Evolutionary conservation across 2,329 filamentous ascomycete genomes (phyloP).

Genomic region (Sclerotinia trifoliorum): DNA sequence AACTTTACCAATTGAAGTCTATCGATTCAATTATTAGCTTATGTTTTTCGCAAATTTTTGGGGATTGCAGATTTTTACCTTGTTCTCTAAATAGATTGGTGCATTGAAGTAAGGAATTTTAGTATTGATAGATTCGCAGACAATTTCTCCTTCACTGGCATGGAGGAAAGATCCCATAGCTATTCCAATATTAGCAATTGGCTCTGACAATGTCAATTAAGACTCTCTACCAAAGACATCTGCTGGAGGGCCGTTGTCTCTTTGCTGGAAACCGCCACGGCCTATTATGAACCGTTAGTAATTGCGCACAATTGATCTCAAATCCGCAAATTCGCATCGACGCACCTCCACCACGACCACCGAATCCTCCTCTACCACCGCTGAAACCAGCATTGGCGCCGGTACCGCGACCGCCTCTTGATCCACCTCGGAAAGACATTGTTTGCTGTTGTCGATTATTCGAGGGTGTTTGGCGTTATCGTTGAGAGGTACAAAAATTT

Average conservation of each 20-base stretch:
- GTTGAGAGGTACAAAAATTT: slow-evolving; percentile 33
- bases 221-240: slow-evolving; percentile 53
- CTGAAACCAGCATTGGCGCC: slow-evolving; percentile 51
- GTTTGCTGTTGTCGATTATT: slow-evolving; percentile 24
- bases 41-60: too few relatives aligned
- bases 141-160: slow-evolving; percentile 94
- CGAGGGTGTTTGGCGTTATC: slow-evolving; percentile 43
- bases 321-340: slow-evolving; percentile 37
- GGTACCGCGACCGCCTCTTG: slow-evolving; percentile 50
- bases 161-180: slow-evolving; percentile 96
- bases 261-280: slow-evolving; percentile 60
- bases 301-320: slow-evolving; percentile 20
- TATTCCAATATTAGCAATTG: slow-evolving; percentile 39
- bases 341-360: slow-evolving; percentile 46
- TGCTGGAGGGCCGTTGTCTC: slow-evolving; percentile 61
- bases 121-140: slow-evolving; percentile 90
- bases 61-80: slow-evolving; percentile 50
- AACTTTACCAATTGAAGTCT: slow-evolving; percentile 90
- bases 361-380: slow-evolving; percentile 50
- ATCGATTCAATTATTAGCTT: slow-evolving; percentile 22
- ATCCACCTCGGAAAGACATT: slow-evolving; percentile 55
- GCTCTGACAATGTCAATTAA: background rate
- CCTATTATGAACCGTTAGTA: slow-evolving; percentile 44
- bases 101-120: slow-evolving; percentile 99
- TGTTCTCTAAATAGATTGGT: slow-evolving; percentile 98